phyloP scores from a whole-genome alignment of 2,329 filamentous ascomycete genomes.

The Biscogniauxia marginata region DNA sequence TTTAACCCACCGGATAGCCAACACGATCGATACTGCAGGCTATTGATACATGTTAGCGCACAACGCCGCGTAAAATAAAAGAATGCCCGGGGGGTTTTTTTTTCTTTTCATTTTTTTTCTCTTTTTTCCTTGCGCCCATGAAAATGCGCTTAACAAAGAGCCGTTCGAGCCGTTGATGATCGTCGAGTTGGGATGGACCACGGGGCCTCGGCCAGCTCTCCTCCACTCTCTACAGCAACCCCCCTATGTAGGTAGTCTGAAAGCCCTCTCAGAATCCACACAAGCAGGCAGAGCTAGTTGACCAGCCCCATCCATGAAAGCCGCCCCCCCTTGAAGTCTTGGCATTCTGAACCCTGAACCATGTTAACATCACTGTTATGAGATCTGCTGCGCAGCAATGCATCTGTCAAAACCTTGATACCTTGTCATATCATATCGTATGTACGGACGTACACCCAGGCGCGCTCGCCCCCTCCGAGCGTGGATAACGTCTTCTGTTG shows the following conservation, averaged over 20 bases:
- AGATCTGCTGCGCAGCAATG: constrained; percentile 16
- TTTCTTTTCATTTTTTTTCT: not conserved
- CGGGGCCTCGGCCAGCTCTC: not conserved
- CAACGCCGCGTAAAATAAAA: not conserved
- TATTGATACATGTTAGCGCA: not conserved
- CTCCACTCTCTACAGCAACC: not conserved
- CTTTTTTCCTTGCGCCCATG: not conserved
- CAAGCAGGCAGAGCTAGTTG: constrained; percentile 19
- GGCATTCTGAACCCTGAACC: constrained; percentile 20
- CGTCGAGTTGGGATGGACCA: not conserved
- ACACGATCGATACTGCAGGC: not conserved
- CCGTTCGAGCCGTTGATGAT: not conserved
- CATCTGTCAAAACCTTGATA: constrained; percentile 17
- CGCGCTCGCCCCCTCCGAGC: not conserved
- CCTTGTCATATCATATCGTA: constrained; percentile 12
- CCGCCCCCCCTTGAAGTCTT: constrained; percentile 20
- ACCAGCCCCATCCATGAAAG: constrained; percentile 14
- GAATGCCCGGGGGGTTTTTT: too few relatives aligned
- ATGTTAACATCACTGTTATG: constrained; percentile 18
- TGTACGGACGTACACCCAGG: constrained; percentile 7
- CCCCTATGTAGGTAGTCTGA: not conserved
- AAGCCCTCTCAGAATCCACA: constrained; percentile 7
- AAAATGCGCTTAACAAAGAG: not conserved
- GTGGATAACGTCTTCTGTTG: not conserved
- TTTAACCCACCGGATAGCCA: not conserved